Conservation (phyloP, 345 rosid genomes). For the Lepidium didymum region DNA sequence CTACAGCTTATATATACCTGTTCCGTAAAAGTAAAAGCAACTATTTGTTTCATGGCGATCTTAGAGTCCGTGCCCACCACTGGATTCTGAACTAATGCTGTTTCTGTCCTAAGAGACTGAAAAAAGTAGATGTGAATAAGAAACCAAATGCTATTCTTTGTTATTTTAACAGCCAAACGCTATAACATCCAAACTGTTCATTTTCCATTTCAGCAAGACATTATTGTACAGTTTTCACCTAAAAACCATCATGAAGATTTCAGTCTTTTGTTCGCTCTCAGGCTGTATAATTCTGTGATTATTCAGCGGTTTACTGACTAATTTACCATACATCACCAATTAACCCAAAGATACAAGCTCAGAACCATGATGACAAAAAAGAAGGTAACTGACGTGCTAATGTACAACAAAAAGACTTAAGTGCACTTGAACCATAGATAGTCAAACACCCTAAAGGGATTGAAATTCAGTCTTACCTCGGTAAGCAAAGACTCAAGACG, state of each 20-base stretch:
- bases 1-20: conserved; percentile 35
- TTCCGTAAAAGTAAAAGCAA: conserved; percentile 75
- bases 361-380: not conserved
- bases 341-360: not conserved
- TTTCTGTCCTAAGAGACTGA: conserved; percentile 81
- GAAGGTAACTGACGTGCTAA: not conserved
- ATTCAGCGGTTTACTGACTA: not conserved
- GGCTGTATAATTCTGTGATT: not conserved
- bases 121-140: not conserved
- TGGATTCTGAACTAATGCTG: conserved; percentile 42
- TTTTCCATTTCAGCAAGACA: not conserved
- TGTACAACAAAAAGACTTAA: not conserved
- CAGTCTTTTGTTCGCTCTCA: not conserved
- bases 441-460: not conserved
- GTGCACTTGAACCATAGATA: not conserved
- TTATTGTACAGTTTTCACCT: not conserved
- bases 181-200: not conserved
- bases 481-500: conserved; percentile 79
- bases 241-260: not conserved
- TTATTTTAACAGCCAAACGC: not conserved
- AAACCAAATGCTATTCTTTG: not conserved
- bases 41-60: conserved; percentile 53
- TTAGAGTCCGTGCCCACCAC: conserved; percentile 42
- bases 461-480: conserved; percentile 50
- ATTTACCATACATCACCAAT: not conserved